Conservation (phyloP, 2,329 filamentous ascomycete species). For the Aureobasidium melanogenum region DNA sequence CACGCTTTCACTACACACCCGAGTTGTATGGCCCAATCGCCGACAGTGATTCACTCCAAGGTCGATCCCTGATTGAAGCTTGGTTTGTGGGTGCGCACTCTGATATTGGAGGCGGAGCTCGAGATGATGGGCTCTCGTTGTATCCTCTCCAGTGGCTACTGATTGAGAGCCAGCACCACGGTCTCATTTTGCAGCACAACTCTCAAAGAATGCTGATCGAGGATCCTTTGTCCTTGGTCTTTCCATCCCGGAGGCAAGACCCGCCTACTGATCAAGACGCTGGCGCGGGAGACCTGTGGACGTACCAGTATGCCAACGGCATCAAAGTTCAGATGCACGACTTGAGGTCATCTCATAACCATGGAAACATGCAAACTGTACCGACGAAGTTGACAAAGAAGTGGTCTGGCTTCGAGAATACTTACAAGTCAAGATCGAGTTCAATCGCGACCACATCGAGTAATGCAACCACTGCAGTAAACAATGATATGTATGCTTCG, state of each 20-base stretch:
- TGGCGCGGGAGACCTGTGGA: not conserved
- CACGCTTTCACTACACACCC: not conserved
- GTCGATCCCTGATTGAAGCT: not conserved
- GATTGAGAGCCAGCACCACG: not conserved
- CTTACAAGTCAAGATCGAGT: not conserved
- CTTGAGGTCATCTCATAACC: not conserved
- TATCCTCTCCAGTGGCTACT: not conserved
- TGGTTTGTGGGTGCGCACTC: not conserved
- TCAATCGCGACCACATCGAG: not conserved
- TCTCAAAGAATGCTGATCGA: not conserved
- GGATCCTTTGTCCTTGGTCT: not conserved
- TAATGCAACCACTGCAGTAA: not conserved
- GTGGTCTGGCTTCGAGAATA: not conserved
- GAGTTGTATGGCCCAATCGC: not conserved
- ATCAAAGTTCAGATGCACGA: not conserved
- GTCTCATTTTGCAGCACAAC: not conserved
- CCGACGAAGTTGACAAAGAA: not conserved
- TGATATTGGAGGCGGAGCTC: not conserved
- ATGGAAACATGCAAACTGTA: not conserved
- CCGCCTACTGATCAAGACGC: not conserved
- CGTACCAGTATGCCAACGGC: not conserved
- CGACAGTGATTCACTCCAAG: not conserved
- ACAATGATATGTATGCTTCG: not conserved
- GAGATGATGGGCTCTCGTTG: not conserved
- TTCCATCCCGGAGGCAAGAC: not conserved